Percentiles rank a stretch among this genome's conserved stretches.
Conservation (phyloP, 73 alveolate genomes). For the Symbiodinium natans region DNA sequence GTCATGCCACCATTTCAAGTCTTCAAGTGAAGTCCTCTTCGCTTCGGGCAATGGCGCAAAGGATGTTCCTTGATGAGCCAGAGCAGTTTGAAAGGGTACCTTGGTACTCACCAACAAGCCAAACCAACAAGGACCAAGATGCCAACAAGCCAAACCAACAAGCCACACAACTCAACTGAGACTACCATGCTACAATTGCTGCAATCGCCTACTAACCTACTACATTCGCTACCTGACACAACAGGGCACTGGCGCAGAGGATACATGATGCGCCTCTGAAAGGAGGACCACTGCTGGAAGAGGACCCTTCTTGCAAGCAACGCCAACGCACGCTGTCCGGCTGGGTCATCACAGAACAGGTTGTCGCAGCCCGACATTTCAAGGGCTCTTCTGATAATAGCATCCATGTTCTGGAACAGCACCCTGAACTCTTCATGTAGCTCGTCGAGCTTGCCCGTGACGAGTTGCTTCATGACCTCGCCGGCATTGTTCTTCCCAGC, state of each 20-base stretch:
- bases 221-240: too few species aligned
- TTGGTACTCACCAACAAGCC: too few species aligned
- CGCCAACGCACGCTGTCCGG: neutral
- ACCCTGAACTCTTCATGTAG: neutral
- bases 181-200: too few species aligned
- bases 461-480: neutral
- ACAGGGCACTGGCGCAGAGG: neutral
- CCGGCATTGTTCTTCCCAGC: neutral
- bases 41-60: neutral
- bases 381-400: neutral
- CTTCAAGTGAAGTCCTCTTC: neutral
- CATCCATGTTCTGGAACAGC: neutral
- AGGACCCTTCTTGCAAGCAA: neutral
- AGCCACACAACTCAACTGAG: too few species aligned
- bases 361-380: conserved; percentile 4
- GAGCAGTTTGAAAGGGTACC: neutral
- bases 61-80: neutral
- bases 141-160: too few species aligned
- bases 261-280: neutral
- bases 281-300: neutral
- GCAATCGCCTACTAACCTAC: too few species aligned
- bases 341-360: neutral
- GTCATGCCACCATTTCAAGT: too few species aligned
- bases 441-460: conserved; percentile 2
- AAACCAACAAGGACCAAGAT: too few species aligned